These are phyloP conservation scores for Artemisia annua DNA, from an alignment of 129 eudicot species.

Conservation along the genomic window DNA sequence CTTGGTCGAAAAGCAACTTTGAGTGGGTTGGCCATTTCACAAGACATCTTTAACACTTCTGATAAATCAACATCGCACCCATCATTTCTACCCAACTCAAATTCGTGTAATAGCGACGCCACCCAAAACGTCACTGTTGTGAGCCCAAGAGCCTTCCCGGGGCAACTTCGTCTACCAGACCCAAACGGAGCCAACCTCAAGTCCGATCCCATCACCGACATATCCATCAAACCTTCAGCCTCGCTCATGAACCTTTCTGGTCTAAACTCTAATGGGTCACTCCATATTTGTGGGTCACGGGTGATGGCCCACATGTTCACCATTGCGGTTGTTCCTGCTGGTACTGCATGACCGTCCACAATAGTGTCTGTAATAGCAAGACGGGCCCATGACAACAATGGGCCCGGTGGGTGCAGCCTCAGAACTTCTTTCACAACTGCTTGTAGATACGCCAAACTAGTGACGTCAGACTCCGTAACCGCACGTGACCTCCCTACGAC, in stretches of 20 bases:
- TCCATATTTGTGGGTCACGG: conserved; percentile 75
- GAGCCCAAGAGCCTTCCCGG: conserved; percentile 71
- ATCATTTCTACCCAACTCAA: conserved; percentile 36
- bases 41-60: neutral
- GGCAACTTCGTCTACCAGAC: conserved; percentile 83
- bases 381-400: conserved; percentile 91
- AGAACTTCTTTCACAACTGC: conserved; percentile 90
- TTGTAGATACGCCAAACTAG: conserved; percentile 51
- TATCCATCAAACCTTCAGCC: conserved; percentile 19
- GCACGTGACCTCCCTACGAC: conserved; percentile 74
- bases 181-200: conserved; percentile 91
- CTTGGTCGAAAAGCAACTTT: neutral
- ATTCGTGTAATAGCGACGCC: conserved; percentile 70
- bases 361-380: conserved; percentile 53
- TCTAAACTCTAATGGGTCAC: conserved; percentile 54
- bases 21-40: neutral
- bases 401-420: conserved; percentile 93
- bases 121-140: conserved; percentile 82
- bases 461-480: conserved; percentile 58
- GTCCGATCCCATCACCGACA: conserved; percentile 80
- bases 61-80: no score
- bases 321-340: conserved; percentile 81
- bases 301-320: conserved; percentile 97
- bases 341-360: conserved; percentile 65
- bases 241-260: conserved; percentile 65